Conservation (phyloP, 768 basidiomycete genomes). For the Steccherinum ochraceum region DNA sequence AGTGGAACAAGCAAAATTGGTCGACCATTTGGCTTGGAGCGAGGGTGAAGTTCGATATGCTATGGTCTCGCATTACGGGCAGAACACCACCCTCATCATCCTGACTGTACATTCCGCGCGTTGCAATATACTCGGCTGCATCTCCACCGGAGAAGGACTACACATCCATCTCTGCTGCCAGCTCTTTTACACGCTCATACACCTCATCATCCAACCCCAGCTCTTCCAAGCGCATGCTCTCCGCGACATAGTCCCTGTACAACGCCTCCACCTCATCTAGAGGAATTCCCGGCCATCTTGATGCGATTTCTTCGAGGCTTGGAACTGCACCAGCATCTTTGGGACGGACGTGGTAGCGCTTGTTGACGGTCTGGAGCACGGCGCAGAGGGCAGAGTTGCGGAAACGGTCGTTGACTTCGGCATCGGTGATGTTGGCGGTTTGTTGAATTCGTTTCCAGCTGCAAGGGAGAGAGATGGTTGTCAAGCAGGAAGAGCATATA, state of each 20-base stretch:
- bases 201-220: conserved; percentile 54
- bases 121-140: conserved; percentile 17
- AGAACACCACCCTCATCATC: conserved; percentile 7
- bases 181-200: conserved; percentile 48
- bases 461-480: neutral
- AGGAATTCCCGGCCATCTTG: conserved; percentile 72
- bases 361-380: conserved; percentile 42
- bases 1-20: conserved; percentile 63
- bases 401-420: conserved; percentile 67
- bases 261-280: conserved; percentile 57
- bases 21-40: conserved; percentile 50
- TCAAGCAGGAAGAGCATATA: neutral
- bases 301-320: conserved; percentile 49
- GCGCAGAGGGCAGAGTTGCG: conserved; percentile 66
- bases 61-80: conserved; percentile 17
- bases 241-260: conserved; percentile 51
- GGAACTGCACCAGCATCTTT: conserved; percentile 56
- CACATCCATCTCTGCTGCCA: conserved; percentile 43
- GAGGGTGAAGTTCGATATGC: conserved; percentile 40
- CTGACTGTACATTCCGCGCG: conserved; percentile 31
- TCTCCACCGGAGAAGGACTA: conserved; percentile 5
- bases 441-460: conserved; percentile 78
- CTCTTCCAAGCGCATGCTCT: conserved; percentile 52
- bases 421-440: conserved; percentile 72
- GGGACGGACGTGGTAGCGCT: conserved; percentile 46